Evolutionary conservation across 2,329 filamentous ascomycete species (phyloP).

Genomic region (Aspergillus quadrilineatus): DNA sequence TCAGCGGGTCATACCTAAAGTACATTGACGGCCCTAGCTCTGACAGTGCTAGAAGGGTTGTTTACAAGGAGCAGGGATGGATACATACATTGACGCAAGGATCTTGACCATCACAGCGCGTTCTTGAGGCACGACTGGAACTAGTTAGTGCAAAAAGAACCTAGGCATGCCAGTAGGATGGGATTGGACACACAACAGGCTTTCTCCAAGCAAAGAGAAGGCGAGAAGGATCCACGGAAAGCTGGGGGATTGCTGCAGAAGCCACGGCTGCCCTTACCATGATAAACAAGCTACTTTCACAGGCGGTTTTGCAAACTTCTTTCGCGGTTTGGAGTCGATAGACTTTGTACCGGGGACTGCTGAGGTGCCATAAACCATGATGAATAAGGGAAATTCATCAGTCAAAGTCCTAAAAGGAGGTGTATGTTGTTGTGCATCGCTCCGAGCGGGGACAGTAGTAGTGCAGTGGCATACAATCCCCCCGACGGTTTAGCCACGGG

Average conservation of each 20-base stretch:
- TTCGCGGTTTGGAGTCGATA: conserved; percentile 32
- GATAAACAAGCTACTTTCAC: conserved; percentile 47
- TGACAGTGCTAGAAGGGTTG: no score
- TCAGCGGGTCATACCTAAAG: background rate
- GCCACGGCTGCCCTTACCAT: conserved; percentile 34
- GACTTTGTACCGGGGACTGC: conserved; percentile 24
- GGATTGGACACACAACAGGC: conserved; percentile 11
- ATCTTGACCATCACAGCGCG: conserved; percentile 46
- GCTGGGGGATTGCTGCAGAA: background rate
- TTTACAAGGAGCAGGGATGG: background rate
- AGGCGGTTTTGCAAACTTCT: conserved; percentile 47
- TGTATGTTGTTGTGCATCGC: conserved; percentile 11
- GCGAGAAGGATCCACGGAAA: background rate
- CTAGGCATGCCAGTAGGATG: background rate
- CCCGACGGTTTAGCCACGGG: background rate
- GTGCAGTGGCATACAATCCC: background rate
- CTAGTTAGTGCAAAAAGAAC: conserved; percentile 8
- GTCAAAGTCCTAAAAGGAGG: background rate
- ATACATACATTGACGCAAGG: conserved; percentile 44
- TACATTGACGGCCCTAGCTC: background rate
- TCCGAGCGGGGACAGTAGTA: conserved; percentile 4
- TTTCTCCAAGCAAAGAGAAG: background rate
- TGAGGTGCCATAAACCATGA: conserved; percentile 26
- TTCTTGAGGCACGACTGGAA: conserved; percentile 43
- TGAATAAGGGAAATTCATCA: conserved; percentile 6